Conservation (phyloP, 306 rosid species). For the Inga laurina region DNA sequence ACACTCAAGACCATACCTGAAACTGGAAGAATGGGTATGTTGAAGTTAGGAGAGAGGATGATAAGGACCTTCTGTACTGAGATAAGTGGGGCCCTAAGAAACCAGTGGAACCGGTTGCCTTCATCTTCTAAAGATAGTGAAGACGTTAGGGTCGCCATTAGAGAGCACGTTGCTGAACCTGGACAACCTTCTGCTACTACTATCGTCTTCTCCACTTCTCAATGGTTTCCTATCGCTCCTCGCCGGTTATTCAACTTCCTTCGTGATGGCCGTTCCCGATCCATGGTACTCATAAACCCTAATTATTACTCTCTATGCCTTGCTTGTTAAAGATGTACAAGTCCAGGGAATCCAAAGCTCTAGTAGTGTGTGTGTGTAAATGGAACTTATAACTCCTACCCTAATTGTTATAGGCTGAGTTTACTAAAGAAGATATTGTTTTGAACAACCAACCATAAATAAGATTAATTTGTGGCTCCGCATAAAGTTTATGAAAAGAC, state of each 20-base stretch:
- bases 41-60: slow-evolving; percentile 60
- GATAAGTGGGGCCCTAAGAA: slow-evolving; percentile 25
- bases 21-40: slow-evolving; percentile 43
- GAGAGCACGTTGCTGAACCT: not conserved
- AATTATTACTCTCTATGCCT: not conserved
- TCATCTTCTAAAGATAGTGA: not conserved
- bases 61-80: slow-evolving; percentile 43
- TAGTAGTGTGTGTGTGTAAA: too few relatives aligned
- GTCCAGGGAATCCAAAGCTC: too few relatives aligned
- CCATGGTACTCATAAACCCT: slow-evolving; percentile 36
- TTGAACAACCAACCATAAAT: too few relatives aligned
- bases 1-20: slow-evolving; percentile 22
- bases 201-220: slow-evolving; percentile 41
- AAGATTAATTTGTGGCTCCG: too few relatives aligned
- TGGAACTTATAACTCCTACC: too few relatives aligned
- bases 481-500: too few relatives aligned
- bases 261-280: slow-evolving; percentile 40
- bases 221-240: slow-evolving; percentile 39
- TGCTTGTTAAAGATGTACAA: too few relatives aligned
- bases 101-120: slow-evolving; percentile 43
- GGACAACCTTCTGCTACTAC: slow-evolving; percentile 34
- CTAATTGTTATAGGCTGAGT: too few relatives aligned
- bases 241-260: slow-evolving; percentile 49
- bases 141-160: slow-evolving; percentile 35
- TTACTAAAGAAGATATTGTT: too few relatives aligned